Evolutionary conservation across 2,329 filamentous ascomycete genomes (phyloP).

Genomic region (Calonectria naviculata): DNA sequence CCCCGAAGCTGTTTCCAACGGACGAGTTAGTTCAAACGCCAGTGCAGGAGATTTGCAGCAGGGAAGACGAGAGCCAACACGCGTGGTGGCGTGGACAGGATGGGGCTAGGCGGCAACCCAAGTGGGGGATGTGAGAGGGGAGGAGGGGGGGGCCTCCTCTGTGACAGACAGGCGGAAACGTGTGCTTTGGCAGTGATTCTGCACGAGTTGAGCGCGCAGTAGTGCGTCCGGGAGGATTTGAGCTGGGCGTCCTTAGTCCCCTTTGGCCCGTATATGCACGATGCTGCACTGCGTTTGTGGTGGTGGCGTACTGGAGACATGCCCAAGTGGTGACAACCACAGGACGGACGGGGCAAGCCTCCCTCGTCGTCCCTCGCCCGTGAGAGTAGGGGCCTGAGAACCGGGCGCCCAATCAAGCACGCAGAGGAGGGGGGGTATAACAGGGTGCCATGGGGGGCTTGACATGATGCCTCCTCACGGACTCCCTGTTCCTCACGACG

Average conservation of each 20-base stretch:
- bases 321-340: neutral
- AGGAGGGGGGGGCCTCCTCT: neutral
- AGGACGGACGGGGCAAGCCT: neutral
- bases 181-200: neutral
- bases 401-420: neutral
- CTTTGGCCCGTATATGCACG: slow-evolving; percentile 21
- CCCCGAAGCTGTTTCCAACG: neutral
- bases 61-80: slow-evolving; percentile 1
- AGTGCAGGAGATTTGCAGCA: slow-evolving; percentile 1
- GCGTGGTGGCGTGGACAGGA: neutral
- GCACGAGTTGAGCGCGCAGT: slow-evolving; percentile 9
- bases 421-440: neutral
- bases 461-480: neutral
- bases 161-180: neutral
- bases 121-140: neutral
- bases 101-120: neutral
- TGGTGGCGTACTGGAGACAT: slow-evolving; percentile 1
- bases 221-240: slow-evolving; percentile 2
- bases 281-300: slow-evolving; percentile 1
- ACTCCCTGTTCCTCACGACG: slow-evolving; percentile 3
- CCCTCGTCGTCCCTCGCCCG: too few relatives aligned
- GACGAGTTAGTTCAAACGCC: slow-evolving; percentile 4
- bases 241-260: neutral
- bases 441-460: neutral
- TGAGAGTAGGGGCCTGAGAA: neutral